These are phyloP conservation scores for Debaryomycetaceae sp. DNA, from an alignment of 1,139 yeast species.

Conservation along the genomic window DNA sequence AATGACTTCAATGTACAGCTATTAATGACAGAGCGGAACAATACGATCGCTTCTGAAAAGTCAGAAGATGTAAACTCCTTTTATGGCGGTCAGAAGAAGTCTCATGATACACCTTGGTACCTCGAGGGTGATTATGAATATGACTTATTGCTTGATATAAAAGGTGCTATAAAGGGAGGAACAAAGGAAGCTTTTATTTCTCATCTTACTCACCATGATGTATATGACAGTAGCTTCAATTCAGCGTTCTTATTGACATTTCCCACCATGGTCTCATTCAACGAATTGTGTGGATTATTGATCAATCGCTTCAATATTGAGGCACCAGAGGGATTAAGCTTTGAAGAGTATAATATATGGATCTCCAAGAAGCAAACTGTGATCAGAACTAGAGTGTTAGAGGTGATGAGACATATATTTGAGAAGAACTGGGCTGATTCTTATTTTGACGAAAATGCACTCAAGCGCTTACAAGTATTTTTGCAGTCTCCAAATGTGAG, in stretches of 20 bases:
- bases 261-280: constrained; percentile 69
- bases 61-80: constrained; percentile 36
- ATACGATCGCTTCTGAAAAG: constrained; percentile 43
- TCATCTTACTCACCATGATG: constrained; percentile 77
- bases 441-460: constrained; percentile 48
- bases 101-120: constrained; percentile 68
- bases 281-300: constrained; percentile 59
- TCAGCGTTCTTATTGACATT: constrained; percentile 72
- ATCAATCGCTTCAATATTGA: constrained; percentile 65
- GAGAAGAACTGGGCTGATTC: constrained; percentile 77
- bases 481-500: constrained; percentile 48
- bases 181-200: constrained; percentile 77
- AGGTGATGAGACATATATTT: constrained; percentile 66
- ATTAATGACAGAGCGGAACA: constrained; percentile 58
- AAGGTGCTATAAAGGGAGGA: constrained; percentile 82
- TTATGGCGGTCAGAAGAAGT: constrained; percentile 33
- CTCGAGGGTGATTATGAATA: constrained; percentile 75
- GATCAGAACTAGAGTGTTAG: constrained; percentile 65
- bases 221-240: constrained; percentile 65
- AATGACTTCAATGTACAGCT: constrained; percentile 64
- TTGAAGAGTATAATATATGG: constrained; percentile 83
- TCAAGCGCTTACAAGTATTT: constrained; percentile 55
- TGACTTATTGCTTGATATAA: constrained; percentile 67
- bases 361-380: constrained; percentile 65
- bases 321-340: constrained; percentile 87